Percentiles rank a stretch among this genome's conserved stretches.
Evolutionary conservation across 2,329 filamentous ascomycete genomes (phyloP).

Genomic region (Colletotrichum scovillei): DNA sequence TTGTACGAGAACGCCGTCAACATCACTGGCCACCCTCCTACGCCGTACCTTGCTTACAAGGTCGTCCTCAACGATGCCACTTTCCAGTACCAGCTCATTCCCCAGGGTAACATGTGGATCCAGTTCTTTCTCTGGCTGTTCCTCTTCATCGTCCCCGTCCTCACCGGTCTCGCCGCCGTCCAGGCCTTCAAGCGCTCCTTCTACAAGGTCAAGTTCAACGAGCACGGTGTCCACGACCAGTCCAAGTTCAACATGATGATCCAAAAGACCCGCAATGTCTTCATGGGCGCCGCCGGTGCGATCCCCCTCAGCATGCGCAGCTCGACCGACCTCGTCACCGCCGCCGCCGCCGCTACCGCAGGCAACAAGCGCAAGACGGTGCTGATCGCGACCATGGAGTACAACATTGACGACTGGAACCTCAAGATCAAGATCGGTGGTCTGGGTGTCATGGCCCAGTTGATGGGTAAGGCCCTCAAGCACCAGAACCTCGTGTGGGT

Average conservation of each 20-base stretch:
- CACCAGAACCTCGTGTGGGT: slow-evolving; percentile 76
- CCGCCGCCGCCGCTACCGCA: slow-evolving; percentile 37
- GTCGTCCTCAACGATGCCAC: slow-evolving; percentile 66
- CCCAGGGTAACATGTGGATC: slow-evolving; percentile 61
- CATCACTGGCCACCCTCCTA: slow-evolving; percentile 58
- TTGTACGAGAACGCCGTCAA: slow-evolving; percentile 58
- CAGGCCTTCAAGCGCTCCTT: slow-evolving; percentile 69
- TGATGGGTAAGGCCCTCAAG: slow-evolving; percentile 74
- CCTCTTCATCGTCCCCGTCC: slow-evolving; percentile 62
- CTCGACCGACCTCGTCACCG: slow-evolving; percentile 37
- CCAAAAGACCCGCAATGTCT: slow-evolving; percentile 40
- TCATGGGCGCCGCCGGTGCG: slow-evolving; percentile 42
- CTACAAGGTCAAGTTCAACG: slow-evolving; percentile 54
- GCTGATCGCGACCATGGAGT: slow-evolving; percentile 79
- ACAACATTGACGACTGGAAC: slow-evolving; percentile 76
- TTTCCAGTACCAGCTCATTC: slow-evolving; percentile 62
- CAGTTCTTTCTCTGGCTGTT: slow-evolving; percentile 66
- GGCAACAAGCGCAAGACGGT: slow-evolving; percentile 60
- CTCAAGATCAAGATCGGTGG: slow-evolving; percentile 80
- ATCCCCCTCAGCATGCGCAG: slow-evolving; percentile 39
- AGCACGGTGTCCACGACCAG: slow-evolving; percentile 46
- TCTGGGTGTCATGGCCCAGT: slow-evolving; percentile 75
- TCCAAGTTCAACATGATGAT: slow-evolving; percentile 64
- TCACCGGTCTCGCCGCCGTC: slow-evolving; percentile 60
- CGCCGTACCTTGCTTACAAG: slow-evolving; percentile 64